Evolutionary conservation across 306 rosid genomes (phyloP), one percentile per base, ranked within the genome.

Genomic region (Gillenia trifoliata): DNA sequence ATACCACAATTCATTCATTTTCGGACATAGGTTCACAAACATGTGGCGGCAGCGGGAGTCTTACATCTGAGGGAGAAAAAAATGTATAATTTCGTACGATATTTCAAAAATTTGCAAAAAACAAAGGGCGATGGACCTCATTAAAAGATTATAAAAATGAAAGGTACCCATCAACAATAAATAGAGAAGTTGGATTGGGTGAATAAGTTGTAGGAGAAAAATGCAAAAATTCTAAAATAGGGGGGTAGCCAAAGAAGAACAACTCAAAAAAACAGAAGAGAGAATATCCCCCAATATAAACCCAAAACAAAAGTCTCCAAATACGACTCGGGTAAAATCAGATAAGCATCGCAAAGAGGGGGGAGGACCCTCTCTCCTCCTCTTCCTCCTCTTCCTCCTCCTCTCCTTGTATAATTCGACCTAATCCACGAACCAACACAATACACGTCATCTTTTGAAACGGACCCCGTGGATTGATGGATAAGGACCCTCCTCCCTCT

Each of bases 401-500:
- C 40, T 59, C 2, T 52, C 57, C 5, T 8, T 7, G 1, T 52
- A 17, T 16, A 11, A 13, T 47, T 20, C 11, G 17, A 25, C 6
- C n/a, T 67, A 12, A 19, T 62, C 70, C 62, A 23, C 45, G 11
- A 41, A 68, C 64, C 22, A 9, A 7, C 30, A 72, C 33, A 17
- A 34, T 26, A 86, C 96, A 88, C 87, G 88, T 86, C 94, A 84
- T 61, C 80, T 68, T 1, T 5, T 50, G 56, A 62, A 19, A 38
- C 70, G 73, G 72, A 78, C 40, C 72, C 47, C 71, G 81, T 43
- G 0, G 50, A 13, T 13, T 4, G 50, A 31, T 71, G 89, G 94
- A 92, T 90, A 87, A 88, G 31, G 19, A 61, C 30, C 54, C 29
- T 76, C 26, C 23, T 78, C 28, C 59, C 61, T 34, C 67, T 22